phyloP scores from a whole-genome alignment of 2,329 filamentous ascomycete genomes.

The Cyanodermella asteris region DNA sequence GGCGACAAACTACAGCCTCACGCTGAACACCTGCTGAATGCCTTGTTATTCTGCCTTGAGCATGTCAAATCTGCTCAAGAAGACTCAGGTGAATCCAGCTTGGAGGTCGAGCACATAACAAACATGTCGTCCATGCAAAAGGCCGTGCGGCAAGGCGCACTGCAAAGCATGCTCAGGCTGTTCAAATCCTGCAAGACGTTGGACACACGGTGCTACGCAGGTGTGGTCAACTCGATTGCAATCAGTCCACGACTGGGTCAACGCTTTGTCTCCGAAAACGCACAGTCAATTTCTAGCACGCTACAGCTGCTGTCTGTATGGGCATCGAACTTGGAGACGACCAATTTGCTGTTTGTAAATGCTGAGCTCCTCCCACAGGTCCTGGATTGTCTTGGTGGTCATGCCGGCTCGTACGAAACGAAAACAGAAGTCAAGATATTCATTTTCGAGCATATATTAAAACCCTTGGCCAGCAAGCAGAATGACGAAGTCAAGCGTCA shows the following conservation, averaged over 20 bases:
- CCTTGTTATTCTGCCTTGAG: slow-evolving; percentile 62
- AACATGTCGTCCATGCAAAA: slow-evolving; percentile 17
- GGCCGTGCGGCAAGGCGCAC: slow-evolving; percentile 34
- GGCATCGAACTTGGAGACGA: slow-evolving; percentile 44
- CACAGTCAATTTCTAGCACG: slow-evolving; percentile 68
- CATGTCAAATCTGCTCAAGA: slow-evolving; percentile 23
- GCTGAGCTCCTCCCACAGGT: slow-evolving; percentile 47
- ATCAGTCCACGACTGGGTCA: slow-evolving; percentile 57
- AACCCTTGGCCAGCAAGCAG: slow-evolving; percentile 40
- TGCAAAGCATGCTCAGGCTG: slow-evolving; percentile 62
- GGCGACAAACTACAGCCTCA: slow-evolving; percentile 51
- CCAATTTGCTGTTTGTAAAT: slow-evolving; percentile 52
- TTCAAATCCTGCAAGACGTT: slow-evolving; percentile 52
- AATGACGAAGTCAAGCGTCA: no score
- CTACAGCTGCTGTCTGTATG: slow-evolving; percentile 65
- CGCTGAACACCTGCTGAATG: slow-evolving; percentile 46
- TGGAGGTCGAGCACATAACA: slow-evolving; percentile 14
- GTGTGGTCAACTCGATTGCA: slow-evolving; percentile 49
- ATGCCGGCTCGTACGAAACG: no score
- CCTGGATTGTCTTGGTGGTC: slow-evolving; percentile 47
- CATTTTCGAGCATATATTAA: slow-evolving; percentile 50
- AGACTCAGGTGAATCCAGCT: slow-evolving; percentile 10
- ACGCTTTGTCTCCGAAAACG: slow-evolving; percentile 57
- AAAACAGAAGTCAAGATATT: slow-evolving; percentile 77
- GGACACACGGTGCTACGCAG: slow-evolving; percentile 51